Evolutionary conservation across 495 filamentous ascomycete species (phyloP).

Genomic region (Schizothecium vesticola): DNA sequence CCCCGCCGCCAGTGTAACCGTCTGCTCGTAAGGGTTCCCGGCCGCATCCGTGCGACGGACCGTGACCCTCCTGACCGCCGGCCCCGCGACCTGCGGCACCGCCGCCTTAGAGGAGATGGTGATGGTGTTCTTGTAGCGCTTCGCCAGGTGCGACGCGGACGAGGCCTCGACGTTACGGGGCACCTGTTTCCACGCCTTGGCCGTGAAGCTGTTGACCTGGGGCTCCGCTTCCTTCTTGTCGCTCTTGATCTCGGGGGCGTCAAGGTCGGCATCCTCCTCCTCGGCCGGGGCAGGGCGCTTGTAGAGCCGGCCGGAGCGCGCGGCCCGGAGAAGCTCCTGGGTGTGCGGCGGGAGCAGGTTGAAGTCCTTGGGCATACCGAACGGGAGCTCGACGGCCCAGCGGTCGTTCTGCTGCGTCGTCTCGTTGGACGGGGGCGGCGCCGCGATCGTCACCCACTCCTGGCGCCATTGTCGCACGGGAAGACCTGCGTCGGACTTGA

Average conservation of each 20-base stretch:
- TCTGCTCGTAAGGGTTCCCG: conserved; percentile 74
- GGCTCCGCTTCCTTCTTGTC: conserved; percentile 46
- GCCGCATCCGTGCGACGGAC: conserved; percentile 70
- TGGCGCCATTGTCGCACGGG: conserved; percentile 89
- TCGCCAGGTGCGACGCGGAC: conserved; percentile 77
- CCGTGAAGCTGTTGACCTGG: conserved; percentile 56
- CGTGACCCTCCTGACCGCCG: conserved; percentile 64
- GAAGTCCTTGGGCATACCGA: conserved; percentile 80
- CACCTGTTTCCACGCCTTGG: conserved; percentile 72
- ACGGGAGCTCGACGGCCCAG: conserved; percentile 55
- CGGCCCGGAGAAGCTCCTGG: conserved; percentile 78
- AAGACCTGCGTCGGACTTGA: conserved; percentile 43
- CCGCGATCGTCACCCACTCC: conserved; percentile 58
- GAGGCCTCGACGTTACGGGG: conserved; percentile 70
- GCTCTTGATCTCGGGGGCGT: conserved; percentile 39
- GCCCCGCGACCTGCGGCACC: conserved; percentile 36
- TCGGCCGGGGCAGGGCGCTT: conserved; percentile 49
- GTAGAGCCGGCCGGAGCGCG: conserved; percentile 67
- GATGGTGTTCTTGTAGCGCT: conserved; percentile 68
- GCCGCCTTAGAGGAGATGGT: conserved; percentile 41
- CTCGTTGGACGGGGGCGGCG: conserved; percentile 56
- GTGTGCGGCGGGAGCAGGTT: conserved; percentile 72
- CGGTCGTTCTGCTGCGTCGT: conserved; percentile 45
- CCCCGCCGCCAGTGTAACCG: conserved; percentile 74
- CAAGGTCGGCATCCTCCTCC: conserved; percentile 46